Evolutionary conservation across 306 rosid genomes (phyloP).

Genomic region (Styphnolobium japonicum): DNA sequence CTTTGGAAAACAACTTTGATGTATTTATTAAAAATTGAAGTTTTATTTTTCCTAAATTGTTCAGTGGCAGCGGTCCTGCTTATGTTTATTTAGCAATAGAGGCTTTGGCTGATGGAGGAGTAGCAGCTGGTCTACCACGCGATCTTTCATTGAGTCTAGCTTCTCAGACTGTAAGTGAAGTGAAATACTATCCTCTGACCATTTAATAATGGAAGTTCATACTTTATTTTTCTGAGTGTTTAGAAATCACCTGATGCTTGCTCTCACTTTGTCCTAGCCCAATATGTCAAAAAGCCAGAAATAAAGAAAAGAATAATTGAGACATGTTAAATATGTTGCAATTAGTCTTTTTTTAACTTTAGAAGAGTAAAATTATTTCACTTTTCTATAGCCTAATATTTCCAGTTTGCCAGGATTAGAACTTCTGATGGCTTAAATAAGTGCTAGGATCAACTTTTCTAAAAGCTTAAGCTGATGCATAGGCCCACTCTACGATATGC

Average conservation of each 20-base stretch:
- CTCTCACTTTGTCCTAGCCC: neutral
- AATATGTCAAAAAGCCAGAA: conserved; percentile 6
- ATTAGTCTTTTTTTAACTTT: neutral
- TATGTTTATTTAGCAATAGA: conserved; percentile 85
- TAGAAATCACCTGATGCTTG: neutral
- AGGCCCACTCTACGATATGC: no score
- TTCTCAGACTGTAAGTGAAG: conserved; percentile 87
- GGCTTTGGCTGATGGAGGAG: conserved; percentile 99
- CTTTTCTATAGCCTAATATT: neutral
- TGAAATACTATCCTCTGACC: conserved; percentile 7
- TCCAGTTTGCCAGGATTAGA: neutral
- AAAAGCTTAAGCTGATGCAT: no score
- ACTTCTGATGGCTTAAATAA: neutral
- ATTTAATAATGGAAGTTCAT: neutral
- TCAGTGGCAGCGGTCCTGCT: conserved; percentile 99
- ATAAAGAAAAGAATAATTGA: neutral
- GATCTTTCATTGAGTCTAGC: conserved; percentile 87
- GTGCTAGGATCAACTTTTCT: no score
- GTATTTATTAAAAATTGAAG: conserved; percentile 3
- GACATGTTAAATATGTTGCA: neutral
- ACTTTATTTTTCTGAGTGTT: neutral
- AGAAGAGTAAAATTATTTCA: neutral
- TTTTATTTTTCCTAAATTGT: conserved; percentile 24
- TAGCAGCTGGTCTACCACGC: conserved; percentile 96
- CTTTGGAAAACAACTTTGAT: neutral